Evolutionary conservation across 129 eudicot genomes (phyloP).

Genomic region (Centaurea solstitialis): DNA sequence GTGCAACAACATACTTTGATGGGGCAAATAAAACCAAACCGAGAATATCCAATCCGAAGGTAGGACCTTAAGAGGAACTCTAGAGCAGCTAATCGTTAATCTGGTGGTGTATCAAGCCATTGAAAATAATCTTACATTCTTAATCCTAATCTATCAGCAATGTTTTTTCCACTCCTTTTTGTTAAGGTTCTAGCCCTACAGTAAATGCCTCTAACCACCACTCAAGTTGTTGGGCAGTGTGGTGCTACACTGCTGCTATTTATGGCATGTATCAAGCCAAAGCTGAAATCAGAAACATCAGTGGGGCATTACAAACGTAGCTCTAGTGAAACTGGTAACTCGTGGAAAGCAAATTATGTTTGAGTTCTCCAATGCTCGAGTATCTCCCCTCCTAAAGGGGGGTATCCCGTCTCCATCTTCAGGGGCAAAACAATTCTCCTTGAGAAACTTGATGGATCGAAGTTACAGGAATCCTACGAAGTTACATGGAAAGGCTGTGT

Average conservation of each 20-base stretch:
- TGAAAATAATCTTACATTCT: background rate
- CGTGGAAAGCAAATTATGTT: background rate
- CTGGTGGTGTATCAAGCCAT: background rate
- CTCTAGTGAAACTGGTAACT: background rate
- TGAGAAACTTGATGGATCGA: background rate
- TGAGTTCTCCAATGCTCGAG: background rate
- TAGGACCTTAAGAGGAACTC: background rate
- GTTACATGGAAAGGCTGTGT: too few relatives aligned
- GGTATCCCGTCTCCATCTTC: background rate
- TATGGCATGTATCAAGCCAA: background rate
- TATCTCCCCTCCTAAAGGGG: background rate
- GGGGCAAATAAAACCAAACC: background rate
- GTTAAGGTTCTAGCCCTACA: background rate
- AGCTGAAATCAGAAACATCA: background rate
- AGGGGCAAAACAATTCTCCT: background rate
- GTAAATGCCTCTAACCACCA: background rate
- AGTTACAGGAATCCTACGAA: background rate
- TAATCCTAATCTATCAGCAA: background rate
- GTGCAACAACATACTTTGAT: conserved; percentile 7
- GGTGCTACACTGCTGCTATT: background rate
- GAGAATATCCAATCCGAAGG: too few relatives aligned
- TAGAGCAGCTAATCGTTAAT: too few relatives aligned
- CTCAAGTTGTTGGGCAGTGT: background rate
- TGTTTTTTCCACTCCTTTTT: background rate
- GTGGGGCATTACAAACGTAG: background rate